These are phyloP conservation scores for Fraxinus cuspidata DNA, from an alignment of 257 asterid species.

Conservation along the genomic window DNA sequence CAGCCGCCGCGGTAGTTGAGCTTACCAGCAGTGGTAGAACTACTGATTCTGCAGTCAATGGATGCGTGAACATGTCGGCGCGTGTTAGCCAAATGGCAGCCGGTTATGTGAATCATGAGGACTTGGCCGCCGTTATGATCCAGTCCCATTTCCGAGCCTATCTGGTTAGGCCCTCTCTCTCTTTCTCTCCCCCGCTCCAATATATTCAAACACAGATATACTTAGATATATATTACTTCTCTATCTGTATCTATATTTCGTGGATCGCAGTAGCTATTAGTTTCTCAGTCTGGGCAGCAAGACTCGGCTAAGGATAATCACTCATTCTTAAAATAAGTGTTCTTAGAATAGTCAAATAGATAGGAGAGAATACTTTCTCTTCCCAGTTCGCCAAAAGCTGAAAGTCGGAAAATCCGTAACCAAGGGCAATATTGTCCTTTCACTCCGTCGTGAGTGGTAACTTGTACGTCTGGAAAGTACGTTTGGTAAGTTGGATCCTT, in stretches of 20 bases:
- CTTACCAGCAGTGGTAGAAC: constrained; percentile 54
- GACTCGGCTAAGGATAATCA: too few species aligned
- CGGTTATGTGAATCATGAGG: constrained; percentile 30
- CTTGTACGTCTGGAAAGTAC: too few species aligned
- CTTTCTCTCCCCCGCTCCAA: neutral
- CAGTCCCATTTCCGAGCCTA: constrained; percentile 61
- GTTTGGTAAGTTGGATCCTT: too few species aligned
- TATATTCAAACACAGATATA: too few species aligned
- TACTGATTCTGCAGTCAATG: constrained; percentile 24
- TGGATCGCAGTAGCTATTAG: neutral
- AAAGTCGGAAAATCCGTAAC: too few species aligned
- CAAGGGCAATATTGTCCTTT: too few species aligned
- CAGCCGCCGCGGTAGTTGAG: constrained; percentile 71
- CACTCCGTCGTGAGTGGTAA: too few species aligned
- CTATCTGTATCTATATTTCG: neutral
- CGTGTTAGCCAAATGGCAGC: constrained; percentile 14
- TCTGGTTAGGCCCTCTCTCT: constrained; percentile 40
- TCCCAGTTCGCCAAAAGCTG: too few species aligned
- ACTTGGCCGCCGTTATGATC: constrained; percentile 56
- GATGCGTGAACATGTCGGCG: constrained; percentile 11
- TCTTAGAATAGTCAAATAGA: too few species aligned
- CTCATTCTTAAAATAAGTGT: too few species aligned
- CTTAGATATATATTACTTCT: neutral
- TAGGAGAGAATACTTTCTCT: too few species aligned
- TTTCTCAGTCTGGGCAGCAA: too few species aligned